A percentile compares a stretch with the other conserved stretches of the same genome.
These are phyloP conservation scores for Ceratobasidium sp. DNA, from an alignment of 1,284 basidiomycete species.

Conservation along the genomic window DNA sequence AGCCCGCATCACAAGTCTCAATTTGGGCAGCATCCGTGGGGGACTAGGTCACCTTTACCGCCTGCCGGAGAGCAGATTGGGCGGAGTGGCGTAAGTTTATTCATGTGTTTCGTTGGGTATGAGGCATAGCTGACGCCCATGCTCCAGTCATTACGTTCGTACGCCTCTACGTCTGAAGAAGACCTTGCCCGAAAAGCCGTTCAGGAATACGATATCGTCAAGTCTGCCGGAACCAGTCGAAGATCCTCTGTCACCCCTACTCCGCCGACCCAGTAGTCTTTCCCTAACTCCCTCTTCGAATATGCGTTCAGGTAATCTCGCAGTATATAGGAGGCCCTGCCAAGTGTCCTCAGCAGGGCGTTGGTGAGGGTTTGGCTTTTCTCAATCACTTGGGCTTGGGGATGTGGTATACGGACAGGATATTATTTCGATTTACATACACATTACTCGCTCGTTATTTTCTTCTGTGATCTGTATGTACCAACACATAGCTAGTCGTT, in stretches of 20 bases:
- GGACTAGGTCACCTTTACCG: neutral
- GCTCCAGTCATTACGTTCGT: constrained; percentile 8
- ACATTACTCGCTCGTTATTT: constrained; percentile 5
- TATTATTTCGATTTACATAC: neutral
- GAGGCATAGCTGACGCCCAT: neutral
- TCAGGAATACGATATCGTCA: neutral
- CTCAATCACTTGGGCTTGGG: neutral
- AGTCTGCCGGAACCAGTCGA: constrained; percentile 17
- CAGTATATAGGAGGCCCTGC: neutral
- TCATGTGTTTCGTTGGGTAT: neutral
- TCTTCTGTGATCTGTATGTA: constrained; percentile 25
- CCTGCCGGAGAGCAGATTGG: neutral
- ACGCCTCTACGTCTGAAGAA: neutral
- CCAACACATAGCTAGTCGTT: constrained; percentile 4
- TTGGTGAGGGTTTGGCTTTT: constrained; percentile 1
- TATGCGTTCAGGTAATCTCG: neutral
- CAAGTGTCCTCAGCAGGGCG: constrained; percentile 5
- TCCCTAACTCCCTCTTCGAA: neutral
- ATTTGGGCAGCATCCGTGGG: constrained; percentile 32
- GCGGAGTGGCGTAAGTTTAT: constrained; percentile 28
- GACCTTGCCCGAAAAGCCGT: neutral
- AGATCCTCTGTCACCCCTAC: constrained; percentile 26
- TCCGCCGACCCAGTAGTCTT: constrained; percentile 19
- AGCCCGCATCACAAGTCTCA: constrained; percentile 13
- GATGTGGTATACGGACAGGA: neutral